Evolutionary conservation across 2,329 filamentous ascomycete species (phyloP).

Genomic region (Helicocarpus griseus): DNA sequence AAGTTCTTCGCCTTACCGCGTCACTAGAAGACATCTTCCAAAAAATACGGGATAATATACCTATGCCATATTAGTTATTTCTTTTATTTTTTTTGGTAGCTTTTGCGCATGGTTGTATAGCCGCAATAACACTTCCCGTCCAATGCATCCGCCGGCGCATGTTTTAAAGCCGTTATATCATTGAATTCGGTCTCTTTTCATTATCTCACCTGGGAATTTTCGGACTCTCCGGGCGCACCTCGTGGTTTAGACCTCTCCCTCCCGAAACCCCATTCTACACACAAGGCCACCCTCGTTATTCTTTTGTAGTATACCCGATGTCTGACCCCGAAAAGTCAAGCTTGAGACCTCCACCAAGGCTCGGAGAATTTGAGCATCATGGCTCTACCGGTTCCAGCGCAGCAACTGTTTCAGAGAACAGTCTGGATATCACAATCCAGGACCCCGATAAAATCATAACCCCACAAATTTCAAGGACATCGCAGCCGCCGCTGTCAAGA

Average conservation of each 20-base stretch:
- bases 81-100: not conserved
- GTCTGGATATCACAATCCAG: constrained; percentile 9
- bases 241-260: not conserved
- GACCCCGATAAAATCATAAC: constrained; percentile 18
- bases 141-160: not conserved
- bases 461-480: constrained; percentile 18
- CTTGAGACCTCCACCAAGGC: constrained; percentile 15
- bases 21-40: too few species aligned
- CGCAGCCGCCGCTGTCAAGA: constrained; percentile 27
- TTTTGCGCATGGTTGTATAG: too few species aligned
- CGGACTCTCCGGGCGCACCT: not conserved
- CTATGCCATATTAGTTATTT: not conserved
- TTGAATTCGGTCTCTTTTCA: not conserved
- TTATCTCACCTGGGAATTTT: not conserved
- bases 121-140: not conserved
- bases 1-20: too few species aligned
- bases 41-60: too few species aligned
- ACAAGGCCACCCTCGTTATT: not conserved
- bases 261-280: not conserved
- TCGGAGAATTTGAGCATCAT: constrained; percentile 1
- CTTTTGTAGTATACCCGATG: constrained; percentile 13
- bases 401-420: constrained; percentile 19
- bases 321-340: constrained; percentile 12
- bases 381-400: constrained; percentile 1
- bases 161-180: not conserved